Base-by-base conservation (phyloP, 768 basidiomycete species). In the Austroboletus festivus region DNA sequence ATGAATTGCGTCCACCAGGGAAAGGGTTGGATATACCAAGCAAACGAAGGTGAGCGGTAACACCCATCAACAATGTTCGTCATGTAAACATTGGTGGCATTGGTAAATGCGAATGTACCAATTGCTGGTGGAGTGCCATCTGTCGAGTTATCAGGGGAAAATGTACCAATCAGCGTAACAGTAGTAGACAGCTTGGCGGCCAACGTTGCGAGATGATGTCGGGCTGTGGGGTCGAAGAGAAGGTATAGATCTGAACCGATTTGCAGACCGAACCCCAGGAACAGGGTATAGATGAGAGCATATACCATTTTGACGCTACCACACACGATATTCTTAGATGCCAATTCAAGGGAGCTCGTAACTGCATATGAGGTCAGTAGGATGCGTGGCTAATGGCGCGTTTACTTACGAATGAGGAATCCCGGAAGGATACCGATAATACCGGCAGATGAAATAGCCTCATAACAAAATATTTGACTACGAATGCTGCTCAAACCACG, bases 361-460 rank as follows among this genome's bases (percentile, higher is more conserved):
- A 92, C 89, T 79, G 28, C 71, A 48, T 56, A 18, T 13, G 50
- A 57, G 16, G 48, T 56, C 37, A 48, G 44, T 30, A 24, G 42
- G 38, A 30, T 21, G 23, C 18, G 24, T 23, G 44, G 30, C 34
- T 44, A 23, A 30, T 28, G 30, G 37, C 13, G 9, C 34, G 38
- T 37, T 28, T 11, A 70, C 84, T 50, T 62, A 89, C 89, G 64
- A 50, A 91, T 88, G 42, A 90, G 76, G 67, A 86, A 93, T 1
- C 89, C 92, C n/a, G 92, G 92, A 38, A 94, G 77, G 51, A 95
- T 92, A 31, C 89, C 83, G 26, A 94, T 88, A 47, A 94, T 89
- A 21, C 83, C 84, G 43, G 90, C 78, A 8, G 89, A 92, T 1
- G 93, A 93, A 50, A 95, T 86, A 3, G 93, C 88, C 3, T 89